Conservation (phyloP, 2,329 filamentous ascomycete species). For the Neopestalotiopsis clavispora region DNA sequence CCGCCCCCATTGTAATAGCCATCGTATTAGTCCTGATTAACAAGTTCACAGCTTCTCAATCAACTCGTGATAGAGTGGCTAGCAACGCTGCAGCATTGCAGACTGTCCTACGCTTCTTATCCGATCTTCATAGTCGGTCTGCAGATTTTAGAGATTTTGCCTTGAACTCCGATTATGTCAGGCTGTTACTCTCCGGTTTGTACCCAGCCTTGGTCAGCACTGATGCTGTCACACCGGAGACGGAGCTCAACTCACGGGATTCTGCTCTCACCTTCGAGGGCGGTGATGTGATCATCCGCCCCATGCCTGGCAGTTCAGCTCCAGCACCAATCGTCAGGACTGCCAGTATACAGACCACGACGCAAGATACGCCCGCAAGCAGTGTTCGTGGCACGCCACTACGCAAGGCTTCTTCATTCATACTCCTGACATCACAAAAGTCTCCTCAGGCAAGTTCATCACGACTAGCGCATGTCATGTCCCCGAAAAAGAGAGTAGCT, state of each 20-base stretch:
- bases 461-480: constrained; percentile 66
- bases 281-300: constrained; percentile 81
- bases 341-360: constrained; percentile 59
- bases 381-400: constrained; percentile 63
- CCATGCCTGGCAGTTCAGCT: constrained; percentile 65
- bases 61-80: constrained; percentile 53
- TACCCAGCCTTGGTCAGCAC: constrained; percentile 90
- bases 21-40: neutral
- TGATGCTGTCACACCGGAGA: constrained; percentile 81
- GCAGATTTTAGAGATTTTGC: constrained; percentile 83
- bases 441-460: constrained; percentile 64
- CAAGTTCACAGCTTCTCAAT: constrained; percentile 42
- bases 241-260: constrained; percentile 84
- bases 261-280: constrained; percentile 85
- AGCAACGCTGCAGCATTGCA: constrained; percentile 72
- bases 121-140: constrained; percentile 79
- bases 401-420: constrained; percentile 86
- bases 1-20: constrained; percentile 19
- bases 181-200: constrained; percentile 77
- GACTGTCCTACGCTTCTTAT: constrained; percentile 78
- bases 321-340: constrained; percentile 76
- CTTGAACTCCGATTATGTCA: constrained; percentile 78
- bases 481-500: constrained; percentile 57
- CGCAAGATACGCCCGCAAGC: constrained; percentile 42
- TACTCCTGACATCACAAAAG: constrained; percentile 78